A percentile compares a stretch with the other conserved stretches of the same genome.
These are phyloP conservation scores for Aeschynomene evenia DNA, from an alignment of 306 rosid species.

Conservation along the genomic window DNA sequence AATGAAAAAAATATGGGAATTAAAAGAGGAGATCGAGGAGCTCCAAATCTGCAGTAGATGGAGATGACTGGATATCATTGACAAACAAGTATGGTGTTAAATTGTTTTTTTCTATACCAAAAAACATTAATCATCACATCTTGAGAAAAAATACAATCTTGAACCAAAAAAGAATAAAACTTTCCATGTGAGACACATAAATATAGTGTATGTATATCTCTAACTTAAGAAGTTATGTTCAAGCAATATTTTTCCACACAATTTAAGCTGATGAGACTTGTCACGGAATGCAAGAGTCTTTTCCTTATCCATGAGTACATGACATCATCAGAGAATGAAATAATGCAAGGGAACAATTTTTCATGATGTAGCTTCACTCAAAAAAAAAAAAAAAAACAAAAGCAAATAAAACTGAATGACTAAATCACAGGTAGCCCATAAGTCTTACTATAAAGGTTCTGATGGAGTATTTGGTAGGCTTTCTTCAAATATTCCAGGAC, in stretches of 20 bases:
- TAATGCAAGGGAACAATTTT: conserved; percentile 19
- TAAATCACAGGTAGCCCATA: conserved; percentile 14
- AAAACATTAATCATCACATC: conserved; percentile 1
- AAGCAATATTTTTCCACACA: conserved; percentile 2
- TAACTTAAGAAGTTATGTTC: conserved; percentile 3
- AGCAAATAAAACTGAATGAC: conserved; percentile 10
- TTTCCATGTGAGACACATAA: not conserved
- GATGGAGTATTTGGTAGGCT: not conserved
- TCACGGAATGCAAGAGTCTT: conserved; percentile 4
- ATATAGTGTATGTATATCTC: not conserved
- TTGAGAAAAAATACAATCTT: conserved; percentile 8
- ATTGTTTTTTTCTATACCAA: not conserved
- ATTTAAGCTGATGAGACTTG: not conserved
- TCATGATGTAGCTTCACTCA: conserved; percentile 10
- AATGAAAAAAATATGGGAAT: not conserved
- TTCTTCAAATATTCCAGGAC: conserved; percentile 6
- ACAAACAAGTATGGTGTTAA: conserved; percentile 22
- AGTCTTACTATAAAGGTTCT: conserved; percentile 9
- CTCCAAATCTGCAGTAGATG: conserved; percentile 16
- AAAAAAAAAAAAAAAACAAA: conserved; percentile 26
- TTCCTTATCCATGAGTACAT: not conserved
- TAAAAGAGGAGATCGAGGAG: not conserved
- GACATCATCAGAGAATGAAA: not conserved
- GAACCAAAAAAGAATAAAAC: not conserved
- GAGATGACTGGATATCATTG: conserved; percentile 8